Percentiles rank a stretch among this genome's conserved stretches.
These are phyloP conservation scores for Fusarium torreyae DNA, from an alignment of 2,329 filamentous ascomycete species.

Conservation along the genomic window DNA sequence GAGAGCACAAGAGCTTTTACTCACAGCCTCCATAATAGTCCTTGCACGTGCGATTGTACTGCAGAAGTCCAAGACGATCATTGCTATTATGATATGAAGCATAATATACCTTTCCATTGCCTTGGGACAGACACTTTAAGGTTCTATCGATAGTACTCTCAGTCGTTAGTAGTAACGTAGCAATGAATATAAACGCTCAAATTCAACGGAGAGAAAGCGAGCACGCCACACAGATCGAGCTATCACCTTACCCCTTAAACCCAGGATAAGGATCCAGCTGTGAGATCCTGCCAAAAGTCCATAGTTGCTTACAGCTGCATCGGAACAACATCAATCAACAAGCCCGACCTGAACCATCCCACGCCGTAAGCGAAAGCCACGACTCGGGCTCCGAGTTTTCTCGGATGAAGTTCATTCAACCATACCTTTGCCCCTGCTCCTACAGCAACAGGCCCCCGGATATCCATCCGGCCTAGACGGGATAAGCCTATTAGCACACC, in stretches of 20 bases:
- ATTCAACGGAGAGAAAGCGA: neutral
- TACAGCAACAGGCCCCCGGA: neutral
- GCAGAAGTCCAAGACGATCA: neutral
- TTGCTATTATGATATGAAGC: neutral
- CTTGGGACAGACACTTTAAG: neutral
- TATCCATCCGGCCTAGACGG: neutral
- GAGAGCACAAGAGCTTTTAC: neutral
- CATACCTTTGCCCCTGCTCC: neutral
- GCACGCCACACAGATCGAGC: neutral
- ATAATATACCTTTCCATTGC: neutral
- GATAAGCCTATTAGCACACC: neutral
- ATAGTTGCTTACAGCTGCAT: slow-evolving; percentile 7
- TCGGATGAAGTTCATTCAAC: neutral
- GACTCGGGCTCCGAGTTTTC: neutral
- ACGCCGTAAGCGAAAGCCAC: slow-evolving; percentile 2
- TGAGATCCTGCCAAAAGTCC: slow-evolving; percentile 15
- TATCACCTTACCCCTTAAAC: slow-evolving; percentile 3
- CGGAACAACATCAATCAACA: neutral
- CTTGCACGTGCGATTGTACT: neutral
- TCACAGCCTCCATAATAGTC: neutral
- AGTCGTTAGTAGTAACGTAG: neutral
- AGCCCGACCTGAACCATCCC: slow-evolving; percentile 1
- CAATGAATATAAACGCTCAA: neutral
- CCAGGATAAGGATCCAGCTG: slow-evolving; percentile 1
- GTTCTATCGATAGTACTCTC: neutral